Percentiles rank a stretch among this genome's conserved stretches.
Evolutionary conservation across 805 yeast genomes (phyloP).

Genomic region (Suhomyces xylopsoci): DNA sequence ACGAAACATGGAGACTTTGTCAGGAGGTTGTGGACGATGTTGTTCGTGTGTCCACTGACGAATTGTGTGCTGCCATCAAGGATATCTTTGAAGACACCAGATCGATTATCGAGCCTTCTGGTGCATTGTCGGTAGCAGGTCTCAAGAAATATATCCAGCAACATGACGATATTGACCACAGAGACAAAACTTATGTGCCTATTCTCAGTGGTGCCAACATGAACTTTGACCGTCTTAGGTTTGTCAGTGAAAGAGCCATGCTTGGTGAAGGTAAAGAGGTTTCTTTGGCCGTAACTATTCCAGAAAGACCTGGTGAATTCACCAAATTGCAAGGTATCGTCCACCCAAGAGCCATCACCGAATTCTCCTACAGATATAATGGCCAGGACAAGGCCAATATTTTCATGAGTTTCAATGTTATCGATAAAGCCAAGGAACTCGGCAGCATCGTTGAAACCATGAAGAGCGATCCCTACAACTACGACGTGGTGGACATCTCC

Average conservation of each 20-base stretch:
- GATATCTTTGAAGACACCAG: slow-evolving; percentile 96
- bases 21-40: slow-evolving; percentile 83
- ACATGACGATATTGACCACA: slow-evolving; percentile 70
- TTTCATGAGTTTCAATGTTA: slow-evolving; percentile 83
- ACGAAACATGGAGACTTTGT: slow-evolving; percentile 84
- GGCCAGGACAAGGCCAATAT: slow-evolving; percentile 62
- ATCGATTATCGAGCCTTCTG: slow-evolving; percentile 92
- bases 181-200: slow-evolving; percentile 71
- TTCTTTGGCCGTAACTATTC: slow-evolving; percentile 83
- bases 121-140: slow-evolving; percentile 96
- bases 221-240: slow-evolving; percentile 94
- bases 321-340: slow-evolving; percentile 69
- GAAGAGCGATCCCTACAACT: slow-evolving; percentile 58
- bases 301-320: slow-evolving; percentile 92
- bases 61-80: slow-evolving; percentile 92
- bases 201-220: slow-evolving; percentile 94
- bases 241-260: slow-evolving; percentile 95
- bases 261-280: slow-evolving; percentile 98
- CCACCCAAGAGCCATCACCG: slow-evolving; percentile 89
- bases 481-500: slow-evolving; percentile 74
- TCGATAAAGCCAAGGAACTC: slow-evolving; percentile 71
- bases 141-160: slow-evolving; percentile 71
- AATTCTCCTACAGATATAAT: slow-evolving; percentile 83
- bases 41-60: slow-evolving; percentile 83
- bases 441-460: slow-evolving; percentile 58